These are phyloP conservation scores for Isochrysis galbana DNA, from an alignment of 78 protist species.

Conservation along the genomic window DNA sequence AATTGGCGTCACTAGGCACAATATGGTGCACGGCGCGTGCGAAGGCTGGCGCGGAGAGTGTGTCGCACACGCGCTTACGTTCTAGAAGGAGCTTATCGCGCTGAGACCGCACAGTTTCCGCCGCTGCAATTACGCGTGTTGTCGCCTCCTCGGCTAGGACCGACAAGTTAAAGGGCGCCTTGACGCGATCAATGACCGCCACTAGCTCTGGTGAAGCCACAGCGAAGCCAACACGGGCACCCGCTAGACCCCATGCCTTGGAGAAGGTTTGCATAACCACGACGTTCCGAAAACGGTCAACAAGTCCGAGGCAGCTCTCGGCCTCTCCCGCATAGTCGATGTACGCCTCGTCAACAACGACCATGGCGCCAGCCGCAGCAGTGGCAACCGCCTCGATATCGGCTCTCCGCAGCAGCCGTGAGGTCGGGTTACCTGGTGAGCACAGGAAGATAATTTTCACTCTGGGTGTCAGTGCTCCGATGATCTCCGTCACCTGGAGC, in stretches of 20 bases:
- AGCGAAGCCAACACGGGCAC: neutral
- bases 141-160: neutral
- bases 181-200: neutral
- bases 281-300: neutral
- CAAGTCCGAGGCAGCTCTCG: neutral
- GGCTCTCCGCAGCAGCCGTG: neutral
- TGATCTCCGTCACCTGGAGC: neutral
- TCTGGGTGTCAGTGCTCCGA: neutral
- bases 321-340: neutral
- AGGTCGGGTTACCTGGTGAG: neutral
- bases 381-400: neutral
- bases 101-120: neutral
- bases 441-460: neutral
- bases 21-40: neutral
- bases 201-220: neutral
- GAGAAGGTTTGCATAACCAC: neutral
- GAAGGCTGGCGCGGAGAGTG: neutral
- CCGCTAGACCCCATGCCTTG: constrained; percentile 4
- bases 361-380: neutral
- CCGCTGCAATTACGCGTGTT: neutral
- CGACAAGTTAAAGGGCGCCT: neutral
- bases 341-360: neutral
- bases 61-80: neutral
- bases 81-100: neutral
- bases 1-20: neutral